Evolutionary conservation across 768 basidiomycete species (phyloP), one percentile per base, ranked within the genome.

Genomic region (Rhizopogon rudus): DNA sequence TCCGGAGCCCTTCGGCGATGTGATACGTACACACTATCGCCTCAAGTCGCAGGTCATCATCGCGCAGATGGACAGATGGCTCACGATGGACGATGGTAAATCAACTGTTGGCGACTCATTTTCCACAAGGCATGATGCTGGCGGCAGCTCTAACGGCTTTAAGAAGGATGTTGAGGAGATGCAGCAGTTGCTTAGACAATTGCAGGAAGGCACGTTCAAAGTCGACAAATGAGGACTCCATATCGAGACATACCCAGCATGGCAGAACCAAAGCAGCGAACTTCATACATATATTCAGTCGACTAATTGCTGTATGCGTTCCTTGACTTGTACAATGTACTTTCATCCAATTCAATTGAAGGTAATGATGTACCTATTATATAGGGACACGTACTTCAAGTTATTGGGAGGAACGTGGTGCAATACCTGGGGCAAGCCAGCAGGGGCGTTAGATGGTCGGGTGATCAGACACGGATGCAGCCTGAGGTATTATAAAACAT

Each of bases 21-120:
- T 96, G 54, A 88, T 98, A 64, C 86, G 81, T 35, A 95, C 93
- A 0, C 95, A 98, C 71, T 98, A 93, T 75, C 80, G 88, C 16
- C 73, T 97, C 55, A 98, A 98, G 65, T 84, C 91, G 1, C 75
- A 74, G 48, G 79, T 80, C 3, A 82, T 98, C 56, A 69, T 71
- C 20, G 67, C 78, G 22, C 93, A 95, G 70, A 75, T 98, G 42
- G 87, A 93, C 61, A 75, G 82, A 54, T 97, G 91, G 91, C 74
- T 91, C 37, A 63, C 68, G 4, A 70, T 80, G 53, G 93, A 96
- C 63, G 93, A 96, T 62, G 88, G 88, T 2, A 80, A 75, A 59
- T 46, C 73, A 5, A 83, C 82, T 3, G 64, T 72, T 1, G 65
- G 71, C 25, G 89, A 90, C 54, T 87, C 85, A 12, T 83, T 75